Percentiles rank a stretch among this genome's conserved stretches.
Evolutionary conservation across 805 yeast species (phyloP).

Genomic region (Saccharomycopsis babjevae): DNA sequence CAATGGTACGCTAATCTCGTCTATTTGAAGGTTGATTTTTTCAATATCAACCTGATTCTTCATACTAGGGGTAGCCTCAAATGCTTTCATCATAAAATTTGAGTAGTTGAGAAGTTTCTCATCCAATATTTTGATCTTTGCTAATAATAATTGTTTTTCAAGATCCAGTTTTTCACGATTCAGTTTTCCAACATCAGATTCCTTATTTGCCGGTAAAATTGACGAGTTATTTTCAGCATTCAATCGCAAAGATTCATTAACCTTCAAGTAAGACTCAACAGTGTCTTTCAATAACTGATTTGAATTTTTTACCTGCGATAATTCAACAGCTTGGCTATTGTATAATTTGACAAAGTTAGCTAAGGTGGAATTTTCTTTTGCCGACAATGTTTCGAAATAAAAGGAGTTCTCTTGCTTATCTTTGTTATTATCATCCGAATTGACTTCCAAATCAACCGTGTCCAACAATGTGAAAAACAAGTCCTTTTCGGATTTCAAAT

Average conservation of each 20-base stretch:
- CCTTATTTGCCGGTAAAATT: constrained; percentile 22
- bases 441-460: background rate
- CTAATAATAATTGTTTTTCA: constrained; percentile 47
- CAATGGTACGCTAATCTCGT: background rate
- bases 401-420: background rate
- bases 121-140: constrained; percentile 35
- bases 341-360: background rate
- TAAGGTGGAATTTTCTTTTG: background rate
- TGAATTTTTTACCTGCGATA: constrained; percentile 17
- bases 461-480: constrained; percentile 1
- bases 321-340: background rate
- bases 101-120: constrained; percentile 14
- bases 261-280: constrained; percentile 22
- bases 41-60: background rate
- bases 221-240: too few species aligned
- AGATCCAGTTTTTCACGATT: constrained; percentile 44
- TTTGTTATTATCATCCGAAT: background rate
- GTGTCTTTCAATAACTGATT: constrained; percentile 24
- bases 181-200: constrained; percentile 43
- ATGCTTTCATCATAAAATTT: constrained; percentile 24
- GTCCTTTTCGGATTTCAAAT: constrained; percentile 29
- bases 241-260: background rate
- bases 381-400: background rate
- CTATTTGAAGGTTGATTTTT: background rate
- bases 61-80: constrained; percentile 17